phyloP scores from a whole-genome alignment of 805 yeast genomes.

The Teunomyces panamensis region DNA sequence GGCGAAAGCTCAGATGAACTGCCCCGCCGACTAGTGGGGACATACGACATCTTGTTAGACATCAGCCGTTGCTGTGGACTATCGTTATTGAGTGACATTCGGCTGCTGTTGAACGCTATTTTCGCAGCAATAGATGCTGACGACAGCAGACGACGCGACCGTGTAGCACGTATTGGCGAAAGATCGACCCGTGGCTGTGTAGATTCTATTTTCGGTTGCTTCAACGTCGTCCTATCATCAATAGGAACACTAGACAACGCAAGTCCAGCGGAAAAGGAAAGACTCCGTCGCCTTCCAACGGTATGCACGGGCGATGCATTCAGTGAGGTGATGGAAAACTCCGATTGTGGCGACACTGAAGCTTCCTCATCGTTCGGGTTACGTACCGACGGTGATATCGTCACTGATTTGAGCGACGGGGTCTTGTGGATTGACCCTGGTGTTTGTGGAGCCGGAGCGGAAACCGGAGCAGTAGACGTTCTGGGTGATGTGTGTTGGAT shows the following conservation, averaged over 20 bases:
- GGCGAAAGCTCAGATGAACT: conserved; percentile 8
- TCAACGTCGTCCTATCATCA: background rate
- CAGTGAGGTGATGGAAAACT: conserved; percentile 7
- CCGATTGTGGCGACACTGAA: conserved; percentile 18
- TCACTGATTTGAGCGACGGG: conserved; percentile 37
- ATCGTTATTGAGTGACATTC: conserved; percentile 14
- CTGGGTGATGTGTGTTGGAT: conserved; percentile 8
- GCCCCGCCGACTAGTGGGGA: background rate
- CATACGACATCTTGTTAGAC: conserved; percentile 8
- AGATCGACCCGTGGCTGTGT: background rate
- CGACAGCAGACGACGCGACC: conserved; percentile 8
- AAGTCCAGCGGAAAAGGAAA: conserved; percentile 8
- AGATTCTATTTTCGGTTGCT: background rate
- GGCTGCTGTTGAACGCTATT: conserved; percentile 21
- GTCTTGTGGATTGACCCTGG: conserved; percentile 21
- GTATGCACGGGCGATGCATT: conserved; percentile 2
- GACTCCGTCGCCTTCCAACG: conserved; percentile 10
- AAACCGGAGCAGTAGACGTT: conserved; percentile 6
- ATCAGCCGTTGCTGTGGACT: conserved; percentile 11
- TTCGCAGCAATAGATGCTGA: conserved; percentile 26
- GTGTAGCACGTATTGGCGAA: background rate
- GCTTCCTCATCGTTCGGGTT: background rate
- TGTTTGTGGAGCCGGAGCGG: conserved; percentile 11
- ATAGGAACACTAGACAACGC: background rate
- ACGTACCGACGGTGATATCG: conserved; percentile 36